phyloP scores from a whole-genome alignment of 2,329 filamentous ascomycete species.

The Clarireedia sp. region DNA sequence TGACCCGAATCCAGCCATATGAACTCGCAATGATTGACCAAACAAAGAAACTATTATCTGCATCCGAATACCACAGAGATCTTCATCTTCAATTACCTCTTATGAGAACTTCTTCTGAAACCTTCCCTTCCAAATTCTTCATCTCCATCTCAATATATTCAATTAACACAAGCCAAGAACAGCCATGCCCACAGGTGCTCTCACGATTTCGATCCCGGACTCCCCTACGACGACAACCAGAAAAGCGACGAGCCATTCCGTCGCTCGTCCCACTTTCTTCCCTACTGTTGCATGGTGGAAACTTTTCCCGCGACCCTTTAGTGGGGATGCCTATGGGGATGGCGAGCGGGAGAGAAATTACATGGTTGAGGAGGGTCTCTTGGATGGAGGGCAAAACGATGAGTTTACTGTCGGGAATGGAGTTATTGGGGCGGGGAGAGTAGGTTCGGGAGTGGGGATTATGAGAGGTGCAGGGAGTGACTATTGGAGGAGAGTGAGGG shows the following conservation, averaged over 20 bases:
- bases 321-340: not conserved
- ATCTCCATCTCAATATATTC: not conserved
- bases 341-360: not conserved
- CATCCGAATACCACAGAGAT: not conserved
- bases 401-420: not conserved
- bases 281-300: slow-evolving; percentile 8
- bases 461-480: not conserved
- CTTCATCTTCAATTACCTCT: not conserved
- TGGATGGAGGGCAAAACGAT: not conserved
- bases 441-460: not conserved
- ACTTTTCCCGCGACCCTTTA: not conserved
- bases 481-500: not conserved
- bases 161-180: not conserved
- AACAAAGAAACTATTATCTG: not conserved
- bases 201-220: slow-evolving; percentile 1
- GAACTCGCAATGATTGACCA: not conserved
- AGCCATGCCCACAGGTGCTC: slow-evolving; percentile 4
- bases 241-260: slow-evolving; percentile 3
- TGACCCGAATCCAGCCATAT: not conserved
- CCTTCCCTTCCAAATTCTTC: not conserved
- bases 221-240: not conserved
- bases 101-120: not conserved
- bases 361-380: slow-evolving; percentile 1
- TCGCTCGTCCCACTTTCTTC: slow-evolving; percentile 5
- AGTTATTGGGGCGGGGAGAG: not conserved